Conservation (phyloP, 176 grass and related monocot species). For the Calamus simplicifolius region DNA sequence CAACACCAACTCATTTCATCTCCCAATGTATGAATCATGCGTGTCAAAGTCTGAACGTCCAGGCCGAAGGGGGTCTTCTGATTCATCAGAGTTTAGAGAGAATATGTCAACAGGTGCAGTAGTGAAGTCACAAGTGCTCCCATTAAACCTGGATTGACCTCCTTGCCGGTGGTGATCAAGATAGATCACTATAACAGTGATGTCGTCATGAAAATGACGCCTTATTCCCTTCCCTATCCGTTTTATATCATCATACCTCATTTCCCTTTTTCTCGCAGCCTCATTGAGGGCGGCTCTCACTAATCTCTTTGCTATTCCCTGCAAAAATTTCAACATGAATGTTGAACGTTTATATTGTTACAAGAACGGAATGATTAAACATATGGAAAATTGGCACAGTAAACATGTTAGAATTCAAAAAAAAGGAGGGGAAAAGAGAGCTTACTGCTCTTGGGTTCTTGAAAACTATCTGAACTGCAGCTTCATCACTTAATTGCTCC, state of each 20-base stretch:
- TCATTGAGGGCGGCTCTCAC: conserved; percentile 41
- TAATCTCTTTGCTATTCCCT: conserved; percentile 58
- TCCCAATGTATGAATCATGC: no score
- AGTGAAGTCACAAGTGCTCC: conserved; percentile 1
- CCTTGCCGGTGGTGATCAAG: conserved; percentile 9
- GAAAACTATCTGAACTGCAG: conserved; percentile 12
- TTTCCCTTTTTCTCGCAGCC: conserved; percentile 54
- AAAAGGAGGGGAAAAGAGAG: background rate
- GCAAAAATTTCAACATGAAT: background rate
- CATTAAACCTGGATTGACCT: background rate
- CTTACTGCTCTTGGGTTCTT: conserved; percentile 16
- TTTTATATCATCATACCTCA: conserved; percentile 44
- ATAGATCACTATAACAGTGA: conserved; percentile 50
- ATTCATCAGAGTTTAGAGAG: background rate
- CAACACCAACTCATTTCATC: no score
- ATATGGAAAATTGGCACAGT: no score
- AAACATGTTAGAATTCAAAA: background rate
- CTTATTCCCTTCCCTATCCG: conserved; percentile 51
- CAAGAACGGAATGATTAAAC: no score
- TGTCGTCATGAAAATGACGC: conserved; percentile 56
- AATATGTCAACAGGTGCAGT: conserved; percentile 15
- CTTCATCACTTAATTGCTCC: conserved; percentile 19
- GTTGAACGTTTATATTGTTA: no score
- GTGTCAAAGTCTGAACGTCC: no score
- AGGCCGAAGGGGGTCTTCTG: background rate